Evolutionary conservation across 495 filamentous ascomycete species (phyloP).

Genomic region (Daldinia childiae): DNA sequence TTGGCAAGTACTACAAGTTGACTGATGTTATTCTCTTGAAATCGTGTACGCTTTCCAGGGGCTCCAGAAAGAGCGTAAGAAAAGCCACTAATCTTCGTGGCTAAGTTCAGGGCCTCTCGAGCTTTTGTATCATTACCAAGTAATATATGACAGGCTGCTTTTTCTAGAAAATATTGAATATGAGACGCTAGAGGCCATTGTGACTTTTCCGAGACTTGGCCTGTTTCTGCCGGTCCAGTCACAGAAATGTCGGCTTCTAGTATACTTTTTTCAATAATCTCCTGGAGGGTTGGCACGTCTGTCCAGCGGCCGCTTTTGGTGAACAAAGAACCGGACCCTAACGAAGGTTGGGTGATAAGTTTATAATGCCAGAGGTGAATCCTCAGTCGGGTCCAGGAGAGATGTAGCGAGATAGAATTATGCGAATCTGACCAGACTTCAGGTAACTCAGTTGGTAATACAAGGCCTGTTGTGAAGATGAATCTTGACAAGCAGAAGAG

Average conservation of each 20-base stretch:
- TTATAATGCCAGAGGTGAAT: slow-evolving; percentile 89
- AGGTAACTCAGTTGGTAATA: slow-evolving; percentile 36
- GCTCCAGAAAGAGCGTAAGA: slow-evolving; percentile 86
- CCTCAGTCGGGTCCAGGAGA: slow-evolving; percentile 68
- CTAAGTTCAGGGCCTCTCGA: slow-evolving; percentile 71
- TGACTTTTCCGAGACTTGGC: slow-evolving; percentile 30
- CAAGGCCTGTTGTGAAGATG: slow-evolving; percentile 62
- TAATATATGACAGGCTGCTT: slow-evolving; percentile 83
- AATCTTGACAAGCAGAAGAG: slow-evolving; percentile 80
- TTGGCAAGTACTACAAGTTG: slow-evolving; percentile 92
- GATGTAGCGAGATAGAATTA: slow-evolving; percentile 31
- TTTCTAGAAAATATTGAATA: slow-evolving; percentile 78
- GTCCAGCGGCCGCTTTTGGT: slow-evolving; percentile 57
- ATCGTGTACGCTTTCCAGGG: slow-evolving; percentile 91
- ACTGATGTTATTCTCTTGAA: slow-evolving; percentile 86
- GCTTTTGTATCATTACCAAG: slow-evolving; percentile 84
- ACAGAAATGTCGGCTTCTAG: slow-evolving; percentile 36
- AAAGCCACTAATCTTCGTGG: slow-evolving; percentile 71
- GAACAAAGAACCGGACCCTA: slow-evolving; percentile 63
- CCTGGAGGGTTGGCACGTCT: slow-evolving; percentile 60
- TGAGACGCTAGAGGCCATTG: slow-evolving; percentile 53
- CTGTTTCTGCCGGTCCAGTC: slow-evolving; percentile 55
- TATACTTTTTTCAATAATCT: slow-evolving; percentile 53
- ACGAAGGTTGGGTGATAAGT: slow-evolving; percentile 76
- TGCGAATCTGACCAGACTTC: slow-evolving; percentile 11